Evolutionary conservation across 2,329 filamentous ascomycete genomes (phyloP).

Genomic region (Cladobotryum mycophilum): DNA sequence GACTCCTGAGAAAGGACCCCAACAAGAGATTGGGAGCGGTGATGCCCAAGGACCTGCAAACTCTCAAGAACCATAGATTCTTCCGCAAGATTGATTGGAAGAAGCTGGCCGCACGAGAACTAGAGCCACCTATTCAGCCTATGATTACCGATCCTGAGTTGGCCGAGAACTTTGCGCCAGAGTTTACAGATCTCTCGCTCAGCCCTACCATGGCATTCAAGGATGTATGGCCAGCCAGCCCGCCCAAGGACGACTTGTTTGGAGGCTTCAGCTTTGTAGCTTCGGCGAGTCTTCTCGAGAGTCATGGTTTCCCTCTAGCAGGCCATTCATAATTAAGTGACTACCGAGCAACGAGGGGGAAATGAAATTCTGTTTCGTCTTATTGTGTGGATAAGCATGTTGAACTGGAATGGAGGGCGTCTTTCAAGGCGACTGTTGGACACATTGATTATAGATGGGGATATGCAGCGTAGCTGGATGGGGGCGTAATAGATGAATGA

Average conservation of each 20-base stretch:
- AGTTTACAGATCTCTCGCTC: slow-evolving; percentile 81
- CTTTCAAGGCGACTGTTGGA: no score
- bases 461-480: no score
- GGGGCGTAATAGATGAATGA: no score
- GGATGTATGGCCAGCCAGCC: slow-evolving; percentile 35
- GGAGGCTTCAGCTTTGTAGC: slow-evolving; percentile 60
- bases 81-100: slow-evolving; percentile 97
- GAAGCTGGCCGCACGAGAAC: slow-evolving; percentile 71
- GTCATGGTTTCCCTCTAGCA: slow-evolving; percentile 32
- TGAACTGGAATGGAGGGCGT: no score
- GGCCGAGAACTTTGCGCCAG: slow-evolving; percentile 91
- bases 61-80: slow-evolving; percentile 88
- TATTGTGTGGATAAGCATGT: no score
- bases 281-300: slow-evolving; percentile 50
- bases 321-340: neutral
- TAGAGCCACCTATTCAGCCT: slow-evolving; percentile 84
- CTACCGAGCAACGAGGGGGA: neutral
- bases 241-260: slow-evolving; percentile 50
- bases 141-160: slow-evolving; percentile 92
- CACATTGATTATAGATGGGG: no score
- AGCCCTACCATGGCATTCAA: slow-evolving; percentile 58
- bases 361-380: neutral
- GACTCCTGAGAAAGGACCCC: slow-evolving; percentile 87
- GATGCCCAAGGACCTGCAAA: slow-evolving; percentile 81
- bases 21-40: slow-evolving; percentile 80